Conservation (phyloP, 1,284 basidiomycete species). For the Trametes hirsuta region DNA sequence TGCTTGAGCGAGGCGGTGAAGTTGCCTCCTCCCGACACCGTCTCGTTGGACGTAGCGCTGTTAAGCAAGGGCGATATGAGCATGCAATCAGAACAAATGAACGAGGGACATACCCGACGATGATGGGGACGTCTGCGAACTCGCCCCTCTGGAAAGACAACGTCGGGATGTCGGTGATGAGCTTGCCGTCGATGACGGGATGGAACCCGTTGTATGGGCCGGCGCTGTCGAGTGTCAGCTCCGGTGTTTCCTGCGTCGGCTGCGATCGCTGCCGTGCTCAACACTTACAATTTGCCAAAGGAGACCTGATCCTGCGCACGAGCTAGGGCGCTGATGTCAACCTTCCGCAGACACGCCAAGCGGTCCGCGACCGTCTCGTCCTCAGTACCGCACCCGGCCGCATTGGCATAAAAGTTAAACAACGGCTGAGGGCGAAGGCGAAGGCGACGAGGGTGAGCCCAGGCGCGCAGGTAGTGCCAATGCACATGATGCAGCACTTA, state of each 20-base stretch:
- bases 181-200: conserved; percentile 51
- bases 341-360: conserved; percentile 51
- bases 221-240: conserved; percentile 31
- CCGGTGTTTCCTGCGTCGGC: no score
- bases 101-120: conserved; percentile 52
- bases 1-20: conserved; percentile 40
- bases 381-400: conserved; percentile 48
- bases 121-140: conserved; percentile 54
- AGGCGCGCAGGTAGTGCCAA: background rate
- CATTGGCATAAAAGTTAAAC: conserved; percentile 51
- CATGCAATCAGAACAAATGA: background rate
- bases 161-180: conserved; percentile 54
- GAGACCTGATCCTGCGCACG: conserved; percentile 55
- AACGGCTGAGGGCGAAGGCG: conserved; percentile 45
- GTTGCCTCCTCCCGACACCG: conserved; percentile 43
- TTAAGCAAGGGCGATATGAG: background rate
- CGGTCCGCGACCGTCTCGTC: conserved; percentile 38
- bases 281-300: conserved; percentile 31
- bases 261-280: background rate
- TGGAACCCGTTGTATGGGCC: conserved; percentile 44
- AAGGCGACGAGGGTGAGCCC: background rate
- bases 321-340: conserved; percentile 51
- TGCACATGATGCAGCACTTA: conserved; percentile 28
- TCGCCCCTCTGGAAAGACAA: conserved; percentile 45
- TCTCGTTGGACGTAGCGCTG: conserved; percentile 61